These are phyloP conservation scores for Myriosclerotinia duriaeana DNA, from an alignment of 2,329 filamentous ascomycete genomes.

Conservation along the genomic window DNA sequence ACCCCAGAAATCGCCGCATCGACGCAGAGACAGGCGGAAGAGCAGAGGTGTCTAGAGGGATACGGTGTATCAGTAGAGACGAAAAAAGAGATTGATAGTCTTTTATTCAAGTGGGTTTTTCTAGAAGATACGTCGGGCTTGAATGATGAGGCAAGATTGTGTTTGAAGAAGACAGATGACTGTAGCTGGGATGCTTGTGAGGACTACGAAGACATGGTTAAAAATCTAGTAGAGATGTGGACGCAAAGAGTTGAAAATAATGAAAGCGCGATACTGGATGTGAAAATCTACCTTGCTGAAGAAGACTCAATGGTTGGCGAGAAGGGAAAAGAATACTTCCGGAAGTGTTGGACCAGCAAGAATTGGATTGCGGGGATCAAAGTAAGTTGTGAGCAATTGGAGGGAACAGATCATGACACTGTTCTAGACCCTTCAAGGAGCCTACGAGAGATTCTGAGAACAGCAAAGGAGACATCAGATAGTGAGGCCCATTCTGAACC, in stretches of 20 bases:
- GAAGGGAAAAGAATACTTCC: slow-evolving; percentile 46
- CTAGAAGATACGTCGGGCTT: slow-evolving; percentile 35
- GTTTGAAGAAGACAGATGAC: slow-evolving; percentile 33
- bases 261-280: slow-evolving; percentile 27
- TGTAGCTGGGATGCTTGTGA: slow-evolving; percentile 30
- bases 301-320: slow-evolving; percentile 47
- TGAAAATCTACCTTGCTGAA: slow-evolving; percentile 40
- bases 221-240: slow-evolving; percentile 27
- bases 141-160: slow-evolving; percentile 38
- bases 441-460: slow-evolving; percentile 23
- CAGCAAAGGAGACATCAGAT: slow-evolving; percentile 8
- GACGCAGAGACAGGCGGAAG: slow-evolving; percentile 21
- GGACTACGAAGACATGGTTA: slow-evolving; percentile 30
- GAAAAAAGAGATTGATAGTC: slow-evolving; percentile 27
- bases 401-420: slow-evolving; percentile 45
- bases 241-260: slow-evolving; percentile 24
- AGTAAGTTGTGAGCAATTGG: slow-evolving; percentile 39
- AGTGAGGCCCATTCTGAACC: neutral
- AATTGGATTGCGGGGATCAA: slow-evolving; percentile 39
- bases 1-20: neutral
- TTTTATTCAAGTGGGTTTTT: slow-evolving; percentile 30
- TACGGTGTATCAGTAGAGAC: slow-evolving; percentile 30
- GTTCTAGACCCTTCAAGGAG: slow-evolving; percentile 28
- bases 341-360: slow-evolving; percentile 44
- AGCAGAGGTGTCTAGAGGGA: slow-evolving; percentile 24